phyloP scores from a whole-genome alignment of 768 basidiomycete species.

The Kwoniella sp. region DNA sequence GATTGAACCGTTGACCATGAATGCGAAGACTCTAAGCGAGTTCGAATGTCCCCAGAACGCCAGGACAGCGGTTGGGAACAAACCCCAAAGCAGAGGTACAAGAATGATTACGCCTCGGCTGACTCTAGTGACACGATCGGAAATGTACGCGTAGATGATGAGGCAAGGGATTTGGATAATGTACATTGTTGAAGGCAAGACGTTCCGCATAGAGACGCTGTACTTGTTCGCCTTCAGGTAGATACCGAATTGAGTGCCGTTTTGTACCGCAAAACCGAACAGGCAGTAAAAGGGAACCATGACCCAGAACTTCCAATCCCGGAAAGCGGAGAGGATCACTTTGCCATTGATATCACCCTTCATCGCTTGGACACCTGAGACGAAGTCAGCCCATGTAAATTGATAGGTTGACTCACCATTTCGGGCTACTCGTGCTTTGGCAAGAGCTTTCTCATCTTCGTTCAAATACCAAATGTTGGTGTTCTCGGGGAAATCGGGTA shows the following conservation, averaged over 20 bases:
- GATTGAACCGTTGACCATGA: constrained; percentile 20
- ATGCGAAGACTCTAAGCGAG: constrained; percentile 22
- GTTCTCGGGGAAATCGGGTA: constrained; percentile 36
- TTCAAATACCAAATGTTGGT: constrained; percentile 31
- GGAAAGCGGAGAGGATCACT: constrained; percentile 16
- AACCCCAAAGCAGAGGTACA: constrained; percentile 24
- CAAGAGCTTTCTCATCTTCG: constrained; percentile 28
- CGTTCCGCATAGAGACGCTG: constrained; percentile 18
- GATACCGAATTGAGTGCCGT: constrained; percentile 16
- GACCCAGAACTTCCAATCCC: constrained; percentile 21
- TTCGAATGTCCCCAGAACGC: constrained; percentile 23
- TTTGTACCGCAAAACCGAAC: constrained; percentile 22
- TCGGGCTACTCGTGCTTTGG: constrained; percentile 15
- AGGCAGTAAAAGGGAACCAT: constrained; percentile 16
- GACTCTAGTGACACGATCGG: constrained; percentile 17
- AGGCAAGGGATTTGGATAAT: constrained; percentile 22
- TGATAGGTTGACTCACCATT: constrained; percentile 9
- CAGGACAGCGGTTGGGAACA: constrained; percentile 28
- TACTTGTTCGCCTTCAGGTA: constrained; percentile 20
- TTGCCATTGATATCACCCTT: constrained; percentile 17
- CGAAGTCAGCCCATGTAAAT: background rate
- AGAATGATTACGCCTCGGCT: constrained; percentile 16
- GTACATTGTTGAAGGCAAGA: constrained; percentile 16
- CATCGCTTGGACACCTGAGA: constrained; percentile 9
- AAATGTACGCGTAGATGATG: constrained; percentile 23